Base-by-base conservation (phyloP, 1,139 yeast genomes). In the Sugiyamaella japonica region DNA sequence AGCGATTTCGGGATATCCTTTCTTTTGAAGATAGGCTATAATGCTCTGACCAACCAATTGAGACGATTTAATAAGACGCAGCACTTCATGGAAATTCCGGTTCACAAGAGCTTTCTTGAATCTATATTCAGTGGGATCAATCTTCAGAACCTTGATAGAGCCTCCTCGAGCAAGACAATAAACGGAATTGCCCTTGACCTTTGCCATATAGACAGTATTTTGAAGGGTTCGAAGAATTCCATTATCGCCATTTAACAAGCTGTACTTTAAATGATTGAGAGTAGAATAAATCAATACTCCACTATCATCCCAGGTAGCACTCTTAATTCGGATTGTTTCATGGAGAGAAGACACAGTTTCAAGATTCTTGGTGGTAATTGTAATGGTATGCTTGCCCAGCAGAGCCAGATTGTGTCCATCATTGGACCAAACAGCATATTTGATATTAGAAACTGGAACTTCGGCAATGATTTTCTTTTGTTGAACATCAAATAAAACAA, bases 231-330 rank as follows among this genome's bases (percentile, higher is more conserved):
- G 89, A 65, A 95, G 87, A 55, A 95, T 90, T 64, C 99, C 99
- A 65, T 79, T 84, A 69, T 95, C 99, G 64, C 99, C 99, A 68
- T 91, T 93, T 69, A 91, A 78, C 66, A 95, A 77, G 49, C 95
- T 86, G 73, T 93, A 95, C 74, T 93, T 93, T 74, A 95, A 86
- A 70, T 95, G 99, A 74, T 93, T 93, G 70, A 95, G 80, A 20
- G 99, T 95, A 25, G 97, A 86, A 73, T 91, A 95, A 63, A 95
- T 79, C 70, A 95, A 79, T 39, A 95, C 96, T 48, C 95, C 95
- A 48, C 89, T 78, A 65, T 90, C 97, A 70, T 93, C 99, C 98
- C 98, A 95, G 10, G 96, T 90, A 48, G 97, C 98, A 75, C 96
- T 86, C 77, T 95, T 95, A 67, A 95, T 89, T 72, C 99, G 81